Evolutionary conservation across 176 grass and related monocot species (phyloP).

Genomic region (Aegilops tauschii): DNA sequence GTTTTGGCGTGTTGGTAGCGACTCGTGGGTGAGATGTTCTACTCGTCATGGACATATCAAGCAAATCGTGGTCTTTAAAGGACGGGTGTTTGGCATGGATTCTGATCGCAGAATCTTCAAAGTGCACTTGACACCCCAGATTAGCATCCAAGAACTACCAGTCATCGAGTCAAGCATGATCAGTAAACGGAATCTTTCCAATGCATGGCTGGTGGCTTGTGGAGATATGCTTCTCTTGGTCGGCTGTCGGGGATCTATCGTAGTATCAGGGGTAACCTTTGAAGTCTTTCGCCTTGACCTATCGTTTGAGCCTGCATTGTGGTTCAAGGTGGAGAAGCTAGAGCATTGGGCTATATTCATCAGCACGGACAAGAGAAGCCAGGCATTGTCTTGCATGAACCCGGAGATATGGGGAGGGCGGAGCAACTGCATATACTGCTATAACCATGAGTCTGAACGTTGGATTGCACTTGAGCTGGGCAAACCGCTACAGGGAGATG

Average conservation of each 20-base stretch:
- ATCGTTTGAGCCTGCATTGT: neutral
- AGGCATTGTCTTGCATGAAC: neutral
- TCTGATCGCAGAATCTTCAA: neutral
- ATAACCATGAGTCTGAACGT: neutral
- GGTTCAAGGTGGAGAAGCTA: neutral
- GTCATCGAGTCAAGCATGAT: neutral
- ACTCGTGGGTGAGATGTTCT: neutral
- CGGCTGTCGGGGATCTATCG: neutral
- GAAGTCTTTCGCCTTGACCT: neutral
- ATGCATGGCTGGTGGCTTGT: neutral
- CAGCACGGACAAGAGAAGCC: neutral
- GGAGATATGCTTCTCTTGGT: neutral
- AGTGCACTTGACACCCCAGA: neutral
- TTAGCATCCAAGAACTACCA: neutral
- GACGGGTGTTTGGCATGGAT: neutral
- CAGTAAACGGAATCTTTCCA: neutral
- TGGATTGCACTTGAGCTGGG: neutral
- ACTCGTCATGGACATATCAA: neutral
- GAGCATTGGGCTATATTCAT: neutral
- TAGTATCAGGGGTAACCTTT: neutral
- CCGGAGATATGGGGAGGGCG: neutral
- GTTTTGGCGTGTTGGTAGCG: neutral
- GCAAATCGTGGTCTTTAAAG: neutral
- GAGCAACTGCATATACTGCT: neutral
- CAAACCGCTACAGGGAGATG: neutral